Evolutionary conservation across 306 rosid species (phyloP), one percentile per base, ranked within the genome.

Genomic region (cucumber (Cucumis sativus)): DNA sequence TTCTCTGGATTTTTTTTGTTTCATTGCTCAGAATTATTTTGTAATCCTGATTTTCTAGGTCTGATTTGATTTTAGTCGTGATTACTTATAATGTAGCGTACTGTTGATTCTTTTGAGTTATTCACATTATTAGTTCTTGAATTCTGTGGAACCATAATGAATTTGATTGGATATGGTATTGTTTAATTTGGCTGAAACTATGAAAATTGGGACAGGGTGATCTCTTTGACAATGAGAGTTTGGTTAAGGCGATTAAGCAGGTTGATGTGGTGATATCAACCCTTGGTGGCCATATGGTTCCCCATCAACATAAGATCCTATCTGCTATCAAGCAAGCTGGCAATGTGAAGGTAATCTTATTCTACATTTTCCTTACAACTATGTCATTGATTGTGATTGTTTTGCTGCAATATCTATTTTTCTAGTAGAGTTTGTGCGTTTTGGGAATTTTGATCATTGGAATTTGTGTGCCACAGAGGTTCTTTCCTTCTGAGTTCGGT

Each of bases 201-300:
- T 61, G 40, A 61, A 7, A 33, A 33, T 16, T 33, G 62, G 23
- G 40, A 11, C 73, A 81, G 77, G 87, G 87, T 5, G 84, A 84
- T 69, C 37, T 84, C 58, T 75, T 67, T 40, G 79, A 84, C 51
- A 72, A 78, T 33, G 82, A 67, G 66, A 74, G 76, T 51, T 41
- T 84, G 28, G 80, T 81, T 17, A 75, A 78, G 78, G 87, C 87
- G 45, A 69, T 84, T 9, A 84, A 81, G 82, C 82, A 81, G 56
- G 84, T 84, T 37, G 84, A 84, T 54, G 87, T 84, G 15, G 87
- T 84, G 20, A 74, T 81, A 8, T 84, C 84, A 28, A 84, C 87
- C 0, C 75, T 84, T 58, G 84, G 84, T 21, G 79, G 71, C 30
- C 78, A 0, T 52, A 82, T 78, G 71, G 23, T 84, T 55, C 76